A percentile compares a stretch with the other conserved stretches of the same genome.
phyloP scores from a whole-genome alignment of 345 rosid species.

The Populus euphratica region DNA sequence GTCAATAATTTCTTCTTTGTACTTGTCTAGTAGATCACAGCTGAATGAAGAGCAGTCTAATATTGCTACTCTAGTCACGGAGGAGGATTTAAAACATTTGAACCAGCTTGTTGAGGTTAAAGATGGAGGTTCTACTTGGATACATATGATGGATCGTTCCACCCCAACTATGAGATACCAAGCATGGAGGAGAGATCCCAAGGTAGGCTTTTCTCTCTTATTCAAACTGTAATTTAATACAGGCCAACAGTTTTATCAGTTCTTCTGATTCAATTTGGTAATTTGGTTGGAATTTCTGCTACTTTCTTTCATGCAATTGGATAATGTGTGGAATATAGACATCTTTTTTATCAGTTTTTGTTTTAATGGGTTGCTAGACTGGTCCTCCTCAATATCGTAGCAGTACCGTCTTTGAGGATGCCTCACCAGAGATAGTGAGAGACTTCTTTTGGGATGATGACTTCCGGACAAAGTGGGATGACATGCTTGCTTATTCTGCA shows the following conservation, averaged over 20 bases:
- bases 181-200: slow-evolving; percentile 74
- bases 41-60: slow-evolving; percentile 34
- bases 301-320: not conserved
- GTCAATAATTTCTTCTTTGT: not conserved
- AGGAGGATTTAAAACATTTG: slow-evolving; percentile 58
- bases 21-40: slow-evolving; percentile 30
- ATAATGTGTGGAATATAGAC: not conserved
- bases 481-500: slow-evolving; percentile 60
- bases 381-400: slow-evolving; percentile 75
- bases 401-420: slow-evolving; percentile 66
- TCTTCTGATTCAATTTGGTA: not conserved
- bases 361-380: slow-evolving; percentile 28
- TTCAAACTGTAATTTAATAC: not conserved
- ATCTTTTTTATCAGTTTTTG: not conserved
- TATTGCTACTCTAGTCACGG: slow-evolving; percentile 38
- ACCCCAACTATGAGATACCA: slow-evolving; percentile 58
- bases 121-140: slow-evolving; percentile 76
- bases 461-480: slow-evolving; percentile 70
- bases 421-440: slow-evolving; percentile 57
- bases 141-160: slow-evolving; percentile 68
- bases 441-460: slow-evolving; percentile 77
- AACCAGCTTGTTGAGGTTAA: slow-evolving; percentile 60
- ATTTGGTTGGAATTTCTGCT: not conserved
- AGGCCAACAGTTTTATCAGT: not conserved
- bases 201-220: slow-evolving; percentile 28